These are phyloP conservation scores for Coemansia sp. DNA, from an alignment of 371 early-diverging fungal genomes.

Conservation along the genomic window DNA sequence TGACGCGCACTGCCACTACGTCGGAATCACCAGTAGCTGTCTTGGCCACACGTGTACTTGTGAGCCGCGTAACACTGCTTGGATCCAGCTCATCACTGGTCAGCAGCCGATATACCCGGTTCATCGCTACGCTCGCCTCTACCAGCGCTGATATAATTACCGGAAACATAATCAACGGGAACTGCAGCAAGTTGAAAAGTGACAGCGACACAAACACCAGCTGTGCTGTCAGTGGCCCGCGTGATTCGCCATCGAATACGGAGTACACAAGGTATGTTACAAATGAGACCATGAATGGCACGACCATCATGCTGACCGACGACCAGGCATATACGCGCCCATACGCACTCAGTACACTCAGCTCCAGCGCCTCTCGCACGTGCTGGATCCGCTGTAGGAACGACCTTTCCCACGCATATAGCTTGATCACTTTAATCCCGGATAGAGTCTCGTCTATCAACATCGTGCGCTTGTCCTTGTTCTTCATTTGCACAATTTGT, in stretches of 20 bases:
- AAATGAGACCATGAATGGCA: slow-evolving; percentile 85
- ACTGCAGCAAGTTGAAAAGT: slow-evolving; percentile 80
- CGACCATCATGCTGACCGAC: slow-evolving; percentile 65
- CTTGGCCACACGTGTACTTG: too few relatives aligned
- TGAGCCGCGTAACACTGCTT: too few relatives aligned
- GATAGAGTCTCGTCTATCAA: slow-evolving; percentile 84
- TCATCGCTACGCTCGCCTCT: slow-evolving; percentile 79
- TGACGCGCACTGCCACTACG: slow-evolving; percentile 1
- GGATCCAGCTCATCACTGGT: slow-evolving; percentile 62
- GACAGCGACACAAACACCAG: slow-evolving; percentile 83
- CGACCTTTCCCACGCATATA: slow-evolving; percentile 57
- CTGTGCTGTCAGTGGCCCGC: slow-evolving; percentile 64
- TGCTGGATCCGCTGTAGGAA: slow-evolving; percentile 52
- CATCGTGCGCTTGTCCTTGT: slow-evolving; percentile 81
- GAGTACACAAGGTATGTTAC: slow-evolving; percentile 76
- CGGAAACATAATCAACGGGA: slow-evolving; percentile 78
- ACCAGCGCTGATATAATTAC: slow-evolving; percentile 68
- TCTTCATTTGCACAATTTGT: slow-evolving; percentile 59
- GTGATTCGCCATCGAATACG: slow-evolving; percentile 48
- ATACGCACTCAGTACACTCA: slow-evolving; percentile 72
- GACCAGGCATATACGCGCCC: slow-evolving; percentile 61
- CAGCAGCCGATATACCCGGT: slow-evolving; percentile 75
- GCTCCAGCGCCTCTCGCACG: slow-evolving; percentile 72
- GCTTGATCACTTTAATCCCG: slow-evolving; percentile 88
- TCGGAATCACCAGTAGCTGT: too few relatives aligned